These are phyloP conservation scores for Phytophthora palmivora DNA, from an alignment of 352 stramenopile species.

Conservation along the genomic window DNA sequence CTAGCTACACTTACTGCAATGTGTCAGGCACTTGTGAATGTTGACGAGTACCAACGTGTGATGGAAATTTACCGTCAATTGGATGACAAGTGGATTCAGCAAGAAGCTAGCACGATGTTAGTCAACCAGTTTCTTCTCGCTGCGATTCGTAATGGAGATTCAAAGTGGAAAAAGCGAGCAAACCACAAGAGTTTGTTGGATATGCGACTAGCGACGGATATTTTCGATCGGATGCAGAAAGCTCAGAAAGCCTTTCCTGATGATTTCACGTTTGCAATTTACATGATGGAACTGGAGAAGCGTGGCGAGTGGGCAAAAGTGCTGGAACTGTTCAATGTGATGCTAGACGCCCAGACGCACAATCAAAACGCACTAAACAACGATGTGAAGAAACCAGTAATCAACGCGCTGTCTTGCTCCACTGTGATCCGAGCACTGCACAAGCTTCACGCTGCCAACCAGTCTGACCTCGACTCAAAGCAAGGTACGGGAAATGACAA, in stretches of 20 bases:
- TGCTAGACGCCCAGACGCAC: slow-evolving; percentile 48
- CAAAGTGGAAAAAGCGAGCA: slow-evolving; percentile 1
- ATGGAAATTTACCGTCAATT: slow-evolving; percentile 56
- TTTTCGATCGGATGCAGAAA: slow-evolving; percentile 55
- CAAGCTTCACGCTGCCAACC: slow-evolving; percentile 26
- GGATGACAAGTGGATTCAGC: slow-evolving; percentile 45
- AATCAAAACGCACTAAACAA: slow-evolving; percentile 11
- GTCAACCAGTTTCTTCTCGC: slow-evolving; percentile 74
- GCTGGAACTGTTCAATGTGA: slow-evolving; percentile 65
- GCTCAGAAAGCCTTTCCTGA: slow-evolving; percentile 51
- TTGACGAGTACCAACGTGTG: slow-evolving; percentile 51
- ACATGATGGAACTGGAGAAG: slow-evolving; percentile 62
- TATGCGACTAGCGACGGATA: slow-evolving; percentile 40
- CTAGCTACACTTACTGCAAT: slow-evolving; percentile 62
- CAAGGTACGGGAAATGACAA: slow-evolving; percentile 3
- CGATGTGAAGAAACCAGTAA: slow-evolving; percentile 23
- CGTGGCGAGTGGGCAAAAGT: slow-evolving; percentile 49
- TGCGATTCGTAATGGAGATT: slow-evolving; percentile 34
- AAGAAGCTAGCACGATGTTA: slow-evolving; percentile 52
- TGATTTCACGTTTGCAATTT: slow-evolving; percentile 72
- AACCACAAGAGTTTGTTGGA: slow-evolving; percentile 6
- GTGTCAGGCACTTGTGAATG: slow-evolving; percentile 62
- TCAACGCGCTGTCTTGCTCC: slow-evolving; percentile 62
- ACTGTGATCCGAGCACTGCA: slow-evolving; percentile 59
- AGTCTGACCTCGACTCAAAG: no score